phyloP scores from a whole-genome alignment of 1,284 basidiomycete species.

The Singerocomus inundabilis region DNA sequence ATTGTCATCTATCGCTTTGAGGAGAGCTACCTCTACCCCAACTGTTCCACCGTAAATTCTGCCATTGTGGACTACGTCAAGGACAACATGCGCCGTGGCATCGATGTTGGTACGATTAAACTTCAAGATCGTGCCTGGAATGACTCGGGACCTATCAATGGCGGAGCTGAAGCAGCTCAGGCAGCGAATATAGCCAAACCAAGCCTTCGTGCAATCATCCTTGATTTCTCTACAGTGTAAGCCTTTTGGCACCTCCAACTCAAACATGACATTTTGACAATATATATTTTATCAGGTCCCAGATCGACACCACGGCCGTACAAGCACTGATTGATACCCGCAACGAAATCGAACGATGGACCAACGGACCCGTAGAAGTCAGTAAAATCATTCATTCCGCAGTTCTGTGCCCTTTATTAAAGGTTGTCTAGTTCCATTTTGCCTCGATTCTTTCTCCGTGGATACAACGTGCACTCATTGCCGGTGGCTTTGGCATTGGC shows the following conservation, averaged over 20 bases:
- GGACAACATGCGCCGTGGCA: slow-evolving; percentile 71
- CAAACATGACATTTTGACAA: slow-evolving; percentile 1
- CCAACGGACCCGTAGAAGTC: slow-evolving; percentile 77
- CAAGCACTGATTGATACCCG: slow-evolving; percentile 91
- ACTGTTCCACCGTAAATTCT: slow-evolving; percentile 79
- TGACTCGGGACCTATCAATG: slow-evolving; percentile 74
- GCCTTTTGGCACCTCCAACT: slow-evolving; percentile 27
- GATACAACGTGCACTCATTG: slow-evolving; percentile 87
- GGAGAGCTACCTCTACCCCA: slow-evolving; percentile 93
- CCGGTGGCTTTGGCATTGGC: slow-evolving; percentile 82
- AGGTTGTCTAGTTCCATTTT: slow-evolving; percentile 72
- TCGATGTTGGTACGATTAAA: slow-evolving; percentile 63
- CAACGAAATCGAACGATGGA: slow-evolving; percentile 85
- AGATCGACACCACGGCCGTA: slow-evolving; percentile 85
- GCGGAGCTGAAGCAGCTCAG: slow-evolving; percentile 46
- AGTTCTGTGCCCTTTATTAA: neutral
- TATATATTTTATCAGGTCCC: slow-evolving; percentile 46
- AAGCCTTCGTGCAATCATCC: slow-evolving; percentile 78
- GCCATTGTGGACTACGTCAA: slow-evolving; percentile 83
- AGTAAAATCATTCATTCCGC: slow-evolving; percentile 12
- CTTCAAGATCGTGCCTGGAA: slow-evolving; percentile 91
- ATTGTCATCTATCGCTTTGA: slow-evolving; percentile 93
- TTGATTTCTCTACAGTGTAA: slow-evolving; percentile 89
- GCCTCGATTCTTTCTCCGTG: slow-evolving; percentile 88
- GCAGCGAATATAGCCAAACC: slow-evolving; percentile 62